Evolutionary conservation across 2,329 filamentous ascomycete genomes (phyloP).

Genomic region (Fusarium verrucosum): DNA sequence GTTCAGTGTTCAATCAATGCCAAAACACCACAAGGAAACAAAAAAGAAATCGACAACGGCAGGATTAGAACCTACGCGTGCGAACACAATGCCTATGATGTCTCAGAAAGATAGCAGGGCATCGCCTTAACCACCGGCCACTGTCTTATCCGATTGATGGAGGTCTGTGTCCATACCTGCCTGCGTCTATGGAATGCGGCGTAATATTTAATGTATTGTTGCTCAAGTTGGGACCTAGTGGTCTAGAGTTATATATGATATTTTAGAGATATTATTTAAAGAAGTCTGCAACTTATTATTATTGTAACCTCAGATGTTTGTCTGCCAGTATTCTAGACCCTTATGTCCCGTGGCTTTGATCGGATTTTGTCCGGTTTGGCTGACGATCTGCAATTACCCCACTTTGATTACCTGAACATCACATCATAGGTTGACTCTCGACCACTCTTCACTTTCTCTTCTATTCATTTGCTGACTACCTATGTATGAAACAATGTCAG

Average conservation of each 20-base stretch:
- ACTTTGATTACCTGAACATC: not conserved
- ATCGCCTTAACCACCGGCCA: conserved; percentile 31
- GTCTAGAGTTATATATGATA: too few species aligned
- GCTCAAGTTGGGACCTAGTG: too few species aligned
- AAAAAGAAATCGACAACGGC: conserved; percentile 16
- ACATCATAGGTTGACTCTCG: not conserved
- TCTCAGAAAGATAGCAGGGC: conserved; percentile 24
- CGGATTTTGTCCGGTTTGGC: not conserved
- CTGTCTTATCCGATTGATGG: conserved; percentile 14
- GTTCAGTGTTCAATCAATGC: not conserved
- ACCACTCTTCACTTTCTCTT: too few species aligned
- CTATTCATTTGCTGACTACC: too few species aligned
- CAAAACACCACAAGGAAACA: not conserved
- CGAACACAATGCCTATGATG: conserved; percentile 30
- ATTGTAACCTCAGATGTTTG: too few species aligned
- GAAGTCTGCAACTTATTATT: too few species aligned
- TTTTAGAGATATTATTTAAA: too few species aligned
- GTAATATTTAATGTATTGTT: too few species aligned
- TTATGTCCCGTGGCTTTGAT: not conserved
- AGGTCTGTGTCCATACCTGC: rapidly evolving
- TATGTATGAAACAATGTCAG: not conserved
- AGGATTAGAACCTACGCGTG: conserved; percentile 31
- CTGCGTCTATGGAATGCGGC: not conserved
- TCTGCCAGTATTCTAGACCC: not conserved
- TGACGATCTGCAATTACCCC: not conserved